These are phyloP conservation scores for Globisporangium echinulatum DNA, from an alignment of 352 stramenopile genomes.

Conservation along the genomic window DNA sequence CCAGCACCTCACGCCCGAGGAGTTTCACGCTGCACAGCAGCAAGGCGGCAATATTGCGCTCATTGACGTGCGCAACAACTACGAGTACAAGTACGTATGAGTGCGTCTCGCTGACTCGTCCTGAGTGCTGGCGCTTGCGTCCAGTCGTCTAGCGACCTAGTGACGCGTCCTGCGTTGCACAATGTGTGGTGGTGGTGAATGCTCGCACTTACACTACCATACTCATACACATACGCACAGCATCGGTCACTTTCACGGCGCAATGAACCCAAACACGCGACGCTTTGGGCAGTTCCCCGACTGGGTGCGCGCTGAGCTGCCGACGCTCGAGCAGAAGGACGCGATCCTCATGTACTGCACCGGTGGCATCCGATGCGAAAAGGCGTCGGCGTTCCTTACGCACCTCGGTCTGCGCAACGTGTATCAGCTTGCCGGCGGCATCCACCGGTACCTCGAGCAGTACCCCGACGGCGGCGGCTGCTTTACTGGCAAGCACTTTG, in stretches of 20 bases:
- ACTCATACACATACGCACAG: conserved; percentile 11
- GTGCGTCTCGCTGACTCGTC: too few species aligned
- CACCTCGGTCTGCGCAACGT: conserved; percentile 64
- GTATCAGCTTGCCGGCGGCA: conserved; percentile 75
- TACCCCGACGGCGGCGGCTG: conserved; percentile 60
- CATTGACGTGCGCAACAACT: conserved; percentile 74
- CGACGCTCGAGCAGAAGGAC: conserved; percentile 49
- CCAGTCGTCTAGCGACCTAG: neutral
- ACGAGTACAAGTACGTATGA: conserved; percentile 64
- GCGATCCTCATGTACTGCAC: conserved; percentile 55
- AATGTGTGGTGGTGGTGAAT: too few species aligned
- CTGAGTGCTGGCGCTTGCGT: neutral
- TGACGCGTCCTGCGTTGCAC: too few species aligned
- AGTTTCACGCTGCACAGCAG: conserved; percentile 39
- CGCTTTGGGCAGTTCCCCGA: conserved; percentile 77
- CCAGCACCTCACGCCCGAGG: conserved; percentile 47
- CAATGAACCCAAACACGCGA: conserved; percentile 74
- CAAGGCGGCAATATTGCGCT: conserved; percentile 31
- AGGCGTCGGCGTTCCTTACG: conserved; percentile 71
- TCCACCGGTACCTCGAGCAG: conserved; percentile 80
- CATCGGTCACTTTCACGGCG: conserved; percentile 65
- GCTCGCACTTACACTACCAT: too few species aligned
- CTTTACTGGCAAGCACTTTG: conserved; percentile 84
- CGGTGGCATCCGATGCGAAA: conserved; percentile 23
- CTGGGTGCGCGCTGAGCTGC: conserved; percentile 51